Evolutionary conservation across 495 filamentous ascomycete species (phyloP), one percentile per base, ranked within the genome.

Genomic region (Aspergillus biplanus): DNA sequence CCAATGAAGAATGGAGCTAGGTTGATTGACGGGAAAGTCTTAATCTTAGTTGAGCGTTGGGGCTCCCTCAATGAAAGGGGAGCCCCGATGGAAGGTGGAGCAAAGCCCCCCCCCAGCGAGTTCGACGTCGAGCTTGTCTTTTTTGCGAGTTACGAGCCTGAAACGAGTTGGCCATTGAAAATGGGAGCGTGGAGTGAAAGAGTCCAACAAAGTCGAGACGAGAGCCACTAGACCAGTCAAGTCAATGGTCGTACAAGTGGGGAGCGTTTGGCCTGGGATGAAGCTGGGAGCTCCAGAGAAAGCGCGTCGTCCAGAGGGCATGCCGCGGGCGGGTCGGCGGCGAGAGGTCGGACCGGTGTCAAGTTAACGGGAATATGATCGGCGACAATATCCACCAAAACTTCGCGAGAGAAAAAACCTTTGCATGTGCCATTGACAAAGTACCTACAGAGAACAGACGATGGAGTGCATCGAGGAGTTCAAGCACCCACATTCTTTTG

Each of bases 321-420:
- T n/a, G 27, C 27, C 8, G 7, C 13, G 11, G n/a, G 9, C 16
- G 16, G 47, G 46, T 3, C 15, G 46, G 13, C 12, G 37, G 37
- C 37, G 13, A 18, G 13, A 49, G 18, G 18, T 16, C 16, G 46
- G 46, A 49, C 2, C 46, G 16, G 16, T 15, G 37, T 39, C 37
- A 15, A 50, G 47, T 50, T 18, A 9, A 18, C 6, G 6, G 47
- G 47, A 50, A 9, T n/a, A 50, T 50, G 47, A 50, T 50, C 47
- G 11, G 47, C 47, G n/a, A 50, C n/a, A 50, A 50, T 50, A 27
- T 27, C 47, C 47, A 50, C 47, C 16, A 21, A 18, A 50, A 18
- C 16, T 50, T 11, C 7, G 11, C 27, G 47, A 50, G 47, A 18
- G 47, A 27, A 27, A n/a, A 9, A 44, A 9, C 11, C n/a, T 44